Base-by-base conservation (phyloP, 257 asterid genomes). In the Echites panduratus region DNA sequence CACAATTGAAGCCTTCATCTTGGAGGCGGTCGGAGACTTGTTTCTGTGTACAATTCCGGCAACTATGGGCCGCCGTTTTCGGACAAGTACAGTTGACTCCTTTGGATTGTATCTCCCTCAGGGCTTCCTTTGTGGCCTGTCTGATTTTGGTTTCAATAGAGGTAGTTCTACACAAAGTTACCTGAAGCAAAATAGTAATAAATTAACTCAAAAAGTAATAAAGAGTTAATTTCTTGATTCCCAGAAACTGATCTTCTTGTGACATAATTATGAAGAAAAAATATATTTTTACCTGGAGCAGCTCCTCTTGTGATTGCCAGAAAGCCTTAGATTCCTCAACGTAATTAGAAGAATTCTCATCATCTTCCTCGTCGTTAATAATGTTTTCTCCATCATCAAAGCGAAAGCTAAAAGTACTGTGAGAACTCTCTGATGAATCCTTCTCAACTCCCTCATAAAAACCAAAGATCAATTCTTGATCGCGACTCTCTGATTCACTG, bases 121-220 rank as follows among this genome's bases (percentile, higher is more conserved):
- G 11, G 43, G 82, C 76, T 17, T 79, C 86, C 68, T 82, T 82
- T 54, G 80, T 82, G 4, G 80, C 73, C 73, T 79, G 73, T 50
- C 88, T 79, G 20, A 81, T 41, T 53, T 38, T 70, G 5, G 83
- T 71, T 59, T 84, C 88, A 43, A 77, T 32, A 19, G 78, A 41
- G 59, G 78, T 81, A 19, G 83, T 79, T 79, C 88, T 74, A 69
- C 74, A 70, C 73, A 84, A 45, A 68, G 73, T 77, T 38, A 81
- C 38, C 88, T 84, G 75, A 32, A 26, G 53, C 17, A 26, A 0
- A 32, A 19, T 48, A 7, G 29, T 26, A 27, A 50, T 16, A 0
- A 13, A 1, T 5, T 6, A 2, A 13, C 2, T 5, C 20, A 5
- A n/a, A n/a, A n/a, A n/a, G n/a, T n/a, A n/a, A n/a, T n/a, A n/a